Base-by-base conservation (phyloP, 2,329 filamentous ascomycete genomes). In the Cladobotryum mycophilum region DNA sequence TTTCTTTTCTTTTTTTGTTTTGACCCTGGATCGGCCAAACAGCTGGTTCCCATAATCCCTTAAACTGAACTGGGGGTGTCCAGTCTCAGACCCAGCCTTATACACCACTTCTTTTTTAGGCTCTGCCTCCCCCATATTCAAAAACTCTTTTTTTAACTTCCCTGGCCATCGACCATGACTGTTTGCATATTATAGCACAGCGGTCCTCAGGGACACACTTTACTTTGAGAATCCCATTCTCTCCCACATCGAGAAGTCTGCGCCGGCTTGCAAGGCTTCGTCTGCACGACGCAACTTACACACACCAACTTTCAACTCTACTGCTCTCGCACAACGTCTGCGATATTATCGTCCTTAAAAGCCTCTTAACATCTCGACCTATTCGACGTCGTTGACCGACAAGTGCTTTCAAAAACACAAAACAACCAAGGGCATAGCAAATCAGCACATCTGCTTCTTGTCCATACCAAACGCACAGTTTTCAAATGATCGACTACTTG, bases 191-290 rank as follows among this genome's bases (percentile, higher is more conserved):
- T 70, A 70, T 70, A 70, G 60, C 67, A 64, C 49, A 30, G 57
- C 60, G 48, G 67, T 70, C 67, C 67, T 64, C 61, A 66, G 66
- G 67, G 67, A 69, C 66, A 69, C 66, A 63, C 58, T 55, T 18
- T 47, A 50, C 48, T 54, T 52, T 38, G 53, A 48, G 46, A 53
- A 48, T 8, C 49, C 51, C 44, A 47, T 47, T 45, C 51, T 52
- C 47, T 30, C 34, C 47, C 22, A 49, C 52, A 48, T 51, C 53
- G 42, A 51, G 52, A 57, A 53, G 51, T 54, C 56, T 58, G 51
- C 55, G 60, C 57, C 57, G 58, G 59, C 49, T 57, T 60, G 52
- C 54, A 61, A 30, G 52, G 56, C 56, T 55, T 57, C 51, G 52
- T 53, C 53, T 55, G 50, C 56, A 42, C 56, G 42, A 61, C 55